Percentiles rank a stretch among this genome's conserved stretches.
Conservation (phyloP, 495 filamentous ascomycete genomes). For the Xylaria curta region DNA sequence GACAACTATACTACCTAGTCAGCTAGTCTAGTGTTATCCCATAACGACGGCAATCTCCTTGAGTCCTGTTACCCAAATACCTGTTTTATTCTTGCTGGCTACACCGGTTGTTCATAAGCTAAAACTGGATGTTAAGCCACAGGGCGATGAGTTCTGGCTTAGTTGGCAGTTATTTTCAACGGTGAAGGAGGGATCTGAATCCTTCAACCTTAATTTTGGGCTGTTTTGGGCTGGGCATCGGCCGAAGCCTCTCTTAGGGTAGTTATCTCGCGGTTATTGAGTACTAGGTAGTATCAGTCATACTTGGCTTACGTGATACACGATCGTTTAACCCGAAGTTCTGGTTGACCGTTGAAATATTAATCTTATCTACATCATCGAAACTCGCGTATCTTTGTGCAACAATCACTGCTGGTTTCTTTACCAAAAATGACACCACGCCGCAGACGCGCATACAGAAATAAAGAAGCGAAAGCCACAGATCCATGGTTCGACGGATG, state of each 20-base stretch:
- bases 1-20: neutral
- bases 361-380: neutral
- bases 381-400: neutral
- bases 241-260: neutral
- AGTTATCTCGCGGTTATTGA: neutral
- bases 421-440: neutral
- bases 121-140: neutral
- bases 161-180: neutral
- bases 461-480: neutral
- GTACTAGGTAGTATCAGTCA: neutral
- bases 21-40: neutral
- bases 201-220: constrained; percentile 11
- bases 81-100: neutral
- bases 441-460: neutral
- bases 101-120: neutral
- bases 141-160: neutral
- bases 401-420: neutral
- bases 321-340: neutral
- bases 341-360: neutral
- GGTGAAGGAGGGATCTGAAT: constrained; percentile 11
- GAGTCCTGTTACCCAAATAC: constrained; percentile 4
- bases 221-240: constrained; percentile 1
- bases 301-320: neutral
- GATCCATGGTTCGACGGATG: neutral
- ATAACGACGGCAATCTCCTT: neutral